These are phyloP conservation scores for Cyathus striatus DNA, from an alignment of 768 basidiomycete genomes.

Conservation along the genomic window DNA sequence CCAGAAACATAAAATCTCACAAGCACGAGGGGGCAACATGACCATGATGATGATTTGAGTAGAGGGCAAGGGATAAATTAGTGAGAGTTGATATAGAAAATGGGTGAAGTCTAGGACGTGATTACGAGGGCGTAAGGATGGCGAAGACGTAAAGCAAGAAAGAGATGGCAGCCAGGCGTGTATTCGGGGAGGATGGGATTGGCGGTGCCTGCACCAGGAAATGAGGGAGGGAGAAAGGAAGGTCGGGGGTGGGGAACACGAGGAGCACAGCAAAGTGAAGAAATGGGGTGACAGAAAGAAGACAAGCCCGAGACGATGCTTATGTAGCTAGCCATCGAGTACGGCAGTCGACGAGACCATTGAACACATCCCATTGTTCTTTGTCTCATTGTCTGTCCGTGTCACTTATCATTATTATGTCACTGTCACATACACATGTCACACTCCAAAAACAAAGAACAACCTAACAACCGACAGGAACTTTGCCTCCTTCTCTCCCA, in stretches of 20 bases:
- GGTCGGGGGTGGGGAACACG: neutral
- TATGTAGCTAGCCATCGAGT: neutral
- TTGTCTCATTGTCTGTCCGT: conserved; percentile 2
- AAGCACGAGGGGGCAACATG: conserved; percentile 35
- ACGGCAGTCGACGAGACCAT: neutral
- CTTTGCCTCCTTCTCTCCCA: too few relatives aligned
- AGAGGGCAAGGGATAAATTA: too few relatives aligned
- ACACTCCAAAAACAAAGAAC: neutral
- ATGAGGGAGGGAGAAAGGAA: neutral
- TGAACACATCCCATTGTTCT: conserved; percentile 4
- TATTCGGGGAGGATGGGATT: neutral
- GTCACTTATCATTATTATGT: neutral
- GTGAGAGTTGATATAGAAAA: neutral
- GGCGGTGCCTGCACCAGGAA: conserved; percentile 1
- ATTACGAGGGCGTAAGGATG: neutral
- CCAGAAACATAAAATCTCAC: conserved; percentile 15
- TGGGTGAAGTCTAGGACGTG: conserved; percentile 1
- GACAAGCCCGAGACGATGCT: neutral
- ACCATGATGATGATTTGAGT: too few relatives aligned
- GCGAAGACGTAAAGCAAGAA: neutral
- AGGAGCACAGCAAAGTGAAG: neutral
- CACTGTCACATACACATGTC: neutral
- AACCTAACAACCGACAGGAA: too few relatives aligned
- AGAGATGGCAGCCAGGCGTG: neutral
- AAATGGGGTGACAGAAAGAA: neutral